phyloP scores from a whole-genome alignment of 1,284 basidiomycete species.

The Ganoderma lingzhi region DNA sequence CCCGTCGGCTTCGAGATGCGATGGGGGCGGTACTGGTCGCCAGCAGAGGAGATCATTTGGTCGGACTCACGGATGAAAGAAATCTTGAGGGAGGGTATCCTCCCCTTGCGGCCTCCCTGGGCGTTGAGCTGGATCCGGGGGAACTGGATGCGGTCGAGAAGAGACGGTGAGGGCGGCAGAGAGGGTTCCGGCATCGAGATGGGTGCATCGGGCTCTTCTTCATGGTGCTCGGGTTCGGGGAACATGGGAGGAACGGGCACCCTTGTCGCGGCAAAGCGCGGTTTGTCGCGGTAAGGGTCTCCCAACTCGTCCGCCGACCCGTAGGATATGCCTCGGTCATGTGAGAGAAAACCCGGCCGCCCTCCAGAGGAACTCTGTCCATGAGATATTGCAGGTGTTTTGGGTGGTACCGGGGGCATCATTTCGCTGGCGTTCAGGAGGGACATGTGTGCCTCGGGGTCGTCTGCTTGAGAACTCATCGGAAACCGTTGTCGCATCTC shows the following conservation, averaged over 20 bases:
- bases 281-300: conserved; percentile 10
- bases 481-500: conserved; percentile 31
- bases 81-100: conserved; percentile 26
- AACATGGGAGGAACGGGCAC: conserved; percentile 27
- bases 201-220: not conserved
- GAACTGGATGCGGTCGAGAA: conserved; percentile 19
- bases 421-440: conserved; percentile 16
- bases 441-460: conserved; percentile 28
- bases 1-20: conserved; percentile 8
- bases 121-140: conserved; percentile 15
- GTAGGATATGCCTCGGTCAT: conserved; percentile 5
- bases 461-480: conserved; percentile 21
- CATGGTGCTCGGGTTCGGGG: conserved; percentile 14
- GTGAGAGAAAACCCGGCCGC: not conserved
- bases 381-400: conserved; percentile 16
- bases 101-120: conserved; percentile 16
- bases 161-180: conserved; percentile 4
- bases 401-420: conserved; percentile 22
- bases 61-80: conserved; percentile 28
- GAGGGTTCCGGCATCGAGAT: conserved; percentile 19
- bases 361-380: conserved; percentile 8
- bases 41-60: conserved; percentile 25
- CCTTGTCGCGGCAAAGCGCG: conserved; percentile 17
- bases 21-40: not conserved
- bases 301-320: conserved; percentile 19